phyloP scores from a whole-genome alignment of 2,329 filamentous ascomycete genomes.

The Uncinocarpus reesii region DNA sequence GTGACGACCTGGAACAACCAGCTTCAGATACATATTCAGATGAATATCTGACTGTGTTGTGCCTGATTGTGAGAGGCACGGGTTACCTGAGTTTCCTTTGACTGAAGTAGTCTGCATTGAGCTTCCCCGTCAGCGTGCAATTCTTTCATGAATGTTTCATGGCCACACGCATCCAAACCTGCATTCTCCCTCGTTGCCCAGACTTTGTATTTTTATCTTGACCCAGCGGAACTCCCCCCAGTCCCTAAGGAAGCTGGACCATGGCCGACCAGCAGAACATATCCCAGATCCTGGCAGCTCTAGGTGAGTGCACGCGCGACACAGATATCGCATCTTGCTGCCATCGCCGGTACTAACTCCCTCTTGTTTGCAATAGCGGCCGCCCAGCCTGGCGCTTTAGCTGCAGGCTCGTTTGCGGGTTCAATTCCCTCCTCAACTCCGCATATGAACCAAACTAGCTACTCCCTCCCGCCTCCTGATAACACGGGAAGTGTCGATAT shows the following conservation, averaged over 20 bases:
- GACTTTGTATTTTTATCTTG: constrained; percentile 3
- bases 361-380: constrained; percentile 33
- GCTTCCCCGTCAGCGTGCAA: not conserved
- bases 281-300: constrained; percentile 16
- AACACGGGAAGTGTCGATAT: constrained; percentile 66
- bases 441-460: constrained; percentile 35
- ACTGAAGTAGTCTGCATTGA: not conserved
- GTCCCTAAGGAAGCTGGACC: not conserved
- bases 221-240: not conserved
- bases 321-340: not conserved
- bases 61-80: not conserved
- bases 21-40: not conserved
- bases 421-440: constrained; percentile 24
- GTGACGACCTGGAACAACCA: not conserved
- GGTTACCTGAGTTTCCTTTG: not conserved
- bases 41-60: not conserved
- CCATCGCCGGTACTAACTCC: not conserved
- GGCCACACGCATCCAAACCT: not conserved
- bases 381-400: constrained; percentile 36
- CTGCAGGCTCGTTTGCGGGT: constrained; percentile 26
- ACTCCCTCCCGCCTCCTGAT: constrained; percentile 33
- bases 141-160: not conserved
- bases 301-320: constrained; percentile 13
- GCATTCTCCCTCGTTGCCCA: not conserved
- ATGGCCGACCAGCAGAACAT: constrained; percentile 18